Percentiles rank a stretch among this genome's conserved stretches.
These are phyloP conservation scores for Wickerhamiella vanderwaltii DNA, from an alignment of 805 yeast genomes.

Conservation along the genomic window DNA sequence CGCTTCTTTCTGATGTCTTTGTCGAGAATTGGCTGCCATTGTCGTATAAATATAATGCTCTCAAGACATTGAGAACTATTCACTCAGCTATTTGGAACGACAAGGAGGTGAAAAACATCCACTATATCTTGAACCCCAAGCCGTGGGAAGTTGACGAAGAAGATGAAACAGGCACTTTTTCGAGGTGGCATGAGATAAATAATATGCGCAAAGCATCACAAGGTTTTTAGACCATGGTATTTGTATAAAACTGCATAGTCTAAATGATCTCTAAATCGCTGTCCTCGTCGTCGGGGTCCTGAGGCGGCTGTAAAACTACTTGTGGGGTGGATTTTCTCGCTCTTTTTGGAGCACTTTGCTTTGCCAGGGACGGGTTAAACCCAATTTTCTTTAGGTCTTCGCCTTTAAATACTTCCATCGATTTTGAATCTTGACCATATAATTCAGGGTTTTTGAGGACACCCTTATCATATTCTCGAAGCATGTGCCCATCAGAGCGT, in stretches of 20 bases:
- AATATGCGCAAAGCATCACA: slow-evolving; percentile 16
- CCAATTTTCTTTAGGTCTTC: slow-evolving; percentile 22
- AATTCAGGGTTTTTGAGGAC: slow-evolving; percentile 10
- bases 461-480: slow-evolving; percentile 22
- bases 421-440: slow-evolving; percentile 2
- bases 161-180: slow-evolving; percentile 35
- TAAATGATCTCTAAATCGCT: slow-evolving; percentile 17
- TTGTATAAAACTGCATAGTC: neutral
- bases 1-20: slow-evolving; percentile 43
- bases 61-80: slow-evolving; percentile 38
- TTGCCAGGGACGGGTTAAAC: slow-evolving; percentile 24
- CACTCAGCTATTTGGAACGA: slow-evolving; percentile 40
- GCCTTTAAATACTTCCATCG: slow-evolving; percentile 16
- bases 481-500: slow-evolving; percentile 20
- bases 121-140: slow-evolving; percentile 46
- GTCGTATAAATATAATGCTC: slow-evolving; percentile 42
- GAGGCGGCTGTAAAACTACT: neutral
- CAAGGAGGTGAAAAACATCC: slow-evolving; percentile 41
- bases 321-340: no score
- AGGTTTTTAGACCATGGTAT: slow-evolving; percentile 8
- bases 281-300: slow-evolving; percentile 18
- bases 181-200: slow-evolving; percentile 39
- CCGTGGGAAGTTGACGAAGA: slow-evolving; percentile 40
- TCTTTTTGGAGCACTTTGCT: no score
- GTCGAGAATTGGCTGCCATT: slow-evolving; percentile 39